phyloP scores from a whole-genome alignment of 495 filamentous ascomycete species.

The Tirmania nivea region DNA sequence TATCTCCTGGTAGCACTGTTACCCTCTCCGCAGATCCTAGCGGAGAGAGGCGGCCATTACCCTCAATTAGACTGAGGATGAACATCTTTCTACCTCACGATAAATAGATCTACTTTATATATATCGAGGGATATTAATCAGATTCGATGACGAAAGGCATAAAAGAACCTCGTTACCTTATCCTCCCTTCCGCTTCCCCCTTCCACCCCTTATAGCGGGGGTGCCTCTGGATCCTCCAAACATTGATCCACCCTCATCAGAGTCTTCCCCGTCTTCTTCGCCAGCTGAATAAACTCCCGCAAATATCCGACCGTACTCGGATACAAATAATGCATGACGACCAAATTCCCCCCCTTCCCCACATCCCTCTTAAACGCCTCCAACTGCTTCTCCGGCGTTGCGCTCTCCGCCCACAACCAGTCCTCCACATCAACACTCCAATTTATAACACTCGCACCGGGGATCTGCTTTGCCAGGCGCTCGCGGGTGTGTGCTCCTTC shows the following conservation, averaged over 20 bases:
- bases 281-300: slow-evolving; percentile 43
- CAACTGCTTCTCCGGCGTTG: slow-evolving; percentile 51
- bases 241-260: slow-evolving; percentile 68
- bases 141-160: too few species aligned
- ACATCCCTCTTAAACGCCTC: slow-evolving; percentile 52
- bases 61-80: too few species aligned
- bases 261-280: slow-evolving; percentile 41
- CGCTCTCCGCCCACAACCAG: slow-evolving; percentile 45
- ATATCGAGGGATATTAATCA: too few species aligned
- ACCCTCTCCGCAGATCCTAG: too few species aligned
- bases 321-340: slow-evolving; percentile 59
- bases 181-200: too few species aligned
- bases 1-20: too few species aligned
- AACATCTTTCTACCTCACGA: too few species aligned
- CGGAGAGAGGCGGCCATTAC: too few species aligned
- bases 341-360: slow-evolving; percentile 42
- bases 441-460: slow-evolving; percentile 26
- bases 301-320: slow-evolving; percentile 45
- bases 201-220: slow-evolving; percentile 25
- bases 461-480: slow-evolving; percentile 34
- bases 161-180: too few species aligned
- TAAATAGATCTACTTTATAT: too few species aligned
- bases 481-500: slow-evolving; percentile 51
- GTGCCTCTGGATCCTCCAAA: slow-evolving; percentile 46
- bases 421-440: slow-evolving; percentile 66